Base-by-base conservation (phyloP, 2,329 filamentous ascomycete species). In the Phoma herbarum region DNA sequence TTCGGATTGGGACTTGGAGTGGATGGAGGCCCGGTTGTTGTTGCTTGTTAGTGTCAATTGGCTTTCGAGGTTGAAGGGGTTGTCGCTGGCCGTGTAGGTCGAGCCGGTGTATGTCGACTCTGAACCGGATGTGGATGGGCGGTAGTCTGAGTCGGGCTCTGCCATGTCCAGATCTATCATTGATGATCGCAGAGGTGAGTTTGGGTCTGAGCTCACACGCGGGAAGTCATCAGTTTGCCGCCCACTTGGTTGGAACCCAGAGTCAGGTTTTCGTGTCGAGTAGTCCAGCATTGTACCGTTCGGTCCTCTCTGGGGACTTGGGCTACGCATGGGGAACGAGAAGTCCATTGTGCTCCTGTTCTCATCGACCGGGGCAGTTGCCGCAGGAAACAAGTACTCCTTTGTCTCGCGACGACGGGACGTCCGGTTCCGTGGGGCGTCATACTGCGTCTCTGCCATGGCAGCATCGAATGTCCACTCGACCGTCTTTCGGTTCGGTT, bases 61-160 rank as follows among this genome's bases (percentile, higher is more conserved):
- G 50, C 83, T 80, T 62, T 83, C 81, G 7, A 83, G 76, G 64
- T 83, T 81, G 63, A 83, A 83, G 0, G 81, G 81, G 54, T 83
- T 80, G 4, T 80, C 79, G 51, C 75, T 79, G 37, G 77, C 76
- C 20, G 75, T 78, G 45, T 67, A 68, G 16, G 64, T 67, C 12
- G 72, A 72, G 37, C 69, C 75, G 55, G 63, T 76, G 55, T 75
- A 71, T 0, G 77, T 72, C 10, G 68, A 66, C 41, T 71, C 68
- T 12, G 76, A 81, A 44, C 71, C 75, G 4, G 80, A 77, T 0
- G 80, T 81, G 0, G 77, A 77, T 3, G 81, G 80, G 5, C 81
- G 77, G 44, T 79, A 75, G 33, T 78, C 75, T 12, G 22, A 25
- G 45, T 77, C 71, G 2, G 76, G 66, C 55, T 78, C 77, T 0